A percentile compares a stretch with the other conserved stretches of the same genome.
Evolutionary conservation across 345 rosid species (phyloP).

Genomic region (Barbarea vulgaris): DNA sequence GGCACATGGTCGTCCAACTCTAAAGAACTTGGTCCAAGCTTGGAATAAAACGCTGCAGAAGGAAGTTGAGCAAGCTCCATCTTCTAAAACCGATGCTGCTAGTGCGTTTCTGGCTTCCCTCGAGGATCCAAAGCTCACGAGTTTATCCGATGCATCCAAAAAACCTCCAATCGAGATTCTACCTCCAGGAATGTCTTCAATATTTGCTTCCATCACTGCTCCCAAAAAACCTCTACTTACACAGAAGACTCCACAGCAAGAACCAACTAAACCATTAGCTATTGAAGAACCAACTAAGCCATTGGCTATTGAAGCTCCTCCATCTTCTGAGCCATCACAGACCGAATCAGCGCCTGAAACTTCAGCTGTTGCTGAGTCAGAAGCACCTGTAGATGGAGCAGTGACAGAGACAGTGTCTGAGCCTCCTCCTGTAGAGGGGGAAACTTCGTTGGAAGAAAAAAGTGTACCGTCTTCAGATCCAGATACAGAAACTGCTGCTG

Average conservation of each 20-base stretch:
- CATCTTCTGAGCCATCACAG: conserved; percentile 45
- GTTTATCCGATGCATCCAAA: conserved; percentile 82
- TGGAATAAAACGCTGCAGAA: conserved; percentile 93
- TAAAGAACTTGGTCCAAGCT: conserved; percentile 80
- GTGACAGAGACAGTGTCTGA: conserved; percentile 39
- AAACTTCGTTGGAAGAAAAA: conserved; percentile 48
- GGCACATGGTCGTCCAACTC: conserved; percentile 97
- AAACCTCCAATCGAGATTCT: conserved; percentile 86
- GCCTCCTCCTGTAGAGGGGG: conserved; percentile 42
- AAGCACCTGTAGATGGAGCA: conserved; percentile 33
- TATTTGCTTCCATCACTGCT: conserved; percentile 66
- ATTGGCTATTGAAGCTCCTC: conserved; percentile 51
- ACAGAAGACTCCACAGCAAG: conserved; percentile 55
- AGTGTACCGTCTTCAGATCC: conserved; percentile 39
- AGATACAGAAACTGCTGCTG: conserved; percentile 37
- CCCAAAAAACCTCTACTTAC: conserved; percentile 67
- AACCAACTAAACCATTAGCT: conserved; percentile 54
- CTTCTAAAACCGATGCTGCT: conserved; percentile 85
- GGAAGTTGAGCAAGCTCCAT: conserved; percentile 78
- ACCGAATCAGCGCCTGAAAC: conserved; percentile 33
- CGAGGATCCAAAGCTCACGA: conserved; percentile 84
- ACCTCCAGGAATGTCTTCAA: conserved; percentile 94
- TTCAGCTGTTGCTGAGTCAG: conserved; percentile 24
- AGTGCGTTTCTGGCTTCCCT: conserved; percentile 90
- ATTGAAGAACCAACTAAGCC: conserved; percentile 50